Conservation (phyloP, 768 basidiomycete genomes). For the Lentinula guzmanii region DNA sequence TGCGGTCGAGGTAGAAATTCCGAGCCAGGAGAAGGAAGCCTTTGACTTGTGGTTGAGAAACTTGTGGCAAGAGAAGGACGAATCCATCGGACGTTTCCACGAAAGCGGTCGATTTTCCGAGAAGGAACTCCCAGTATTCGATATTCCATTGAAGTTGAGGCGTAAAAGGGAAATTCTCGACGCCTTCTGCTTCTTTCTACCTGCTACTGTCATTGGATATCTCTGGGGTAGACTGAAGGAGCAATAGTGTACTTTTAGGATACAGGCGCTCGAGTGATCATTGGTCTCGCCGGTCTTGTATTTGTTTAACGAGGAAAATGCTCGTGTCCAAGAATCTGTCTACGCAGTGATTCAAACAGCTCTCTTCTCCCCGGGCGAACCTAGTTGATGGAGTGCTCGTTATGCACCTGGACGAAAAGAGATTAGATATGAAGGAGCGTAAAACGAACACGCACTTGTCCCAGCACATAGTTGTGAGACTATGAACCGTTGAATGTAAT, state of each 20-base stretch:
- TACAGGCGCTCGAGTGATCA: background rate
- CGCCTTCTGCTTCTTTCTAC: constrained; percentile 69
- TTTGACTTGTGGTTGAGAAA: constrained; percentile 85
- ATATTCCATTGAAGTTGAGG: constrained; percentile 58
- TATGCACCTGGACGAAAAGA: constrained; percentile 47
- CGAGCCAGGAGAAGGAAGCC: constrained; percentile 46
- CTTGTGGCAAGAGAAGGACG: constrained; percentile 85
- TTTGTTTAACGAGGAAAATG: constrained; percentile 68
- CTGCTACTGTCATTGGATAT: constrained; percentile 40
- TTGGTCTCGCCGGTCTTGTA: constrained; percentile 39
- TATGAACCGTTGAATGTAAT: constrained; percentile 66
- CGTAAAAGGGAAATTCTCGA: constrained; percentile 50
- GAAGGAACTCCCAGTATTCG: constrained; percentile 23
- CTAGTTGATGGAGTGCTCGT: constrained; percentile 70
- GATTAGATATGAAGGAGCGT: constrained; percentile 1
- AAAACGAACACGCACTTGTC: constrained; percentile 64
- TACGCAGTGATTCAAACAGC: constrained; percentile 85
- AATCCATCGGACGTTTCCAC: constrained; percentile 62
- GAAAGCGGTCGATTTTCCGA: constrained; percentile 40
- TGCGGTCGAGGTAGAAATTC: constrained; percentile 41
- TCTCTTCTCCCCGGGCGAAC: constrained; percentile 75
- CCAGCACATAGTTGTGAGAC: constrained; percentile 83
- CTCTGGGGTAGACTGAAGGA: constrained; percentile 33
- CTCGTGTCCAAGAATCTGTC: constrained; percentile 88
- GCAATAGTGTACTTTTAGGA: constrained; percentile 1